Percentiles rank a stretch among this genome's conserved stretches.
Evolutionary conservation across 1,139 yeast species (phyloP).

Genomic region (Saccharomyces hybrid): DNA sequence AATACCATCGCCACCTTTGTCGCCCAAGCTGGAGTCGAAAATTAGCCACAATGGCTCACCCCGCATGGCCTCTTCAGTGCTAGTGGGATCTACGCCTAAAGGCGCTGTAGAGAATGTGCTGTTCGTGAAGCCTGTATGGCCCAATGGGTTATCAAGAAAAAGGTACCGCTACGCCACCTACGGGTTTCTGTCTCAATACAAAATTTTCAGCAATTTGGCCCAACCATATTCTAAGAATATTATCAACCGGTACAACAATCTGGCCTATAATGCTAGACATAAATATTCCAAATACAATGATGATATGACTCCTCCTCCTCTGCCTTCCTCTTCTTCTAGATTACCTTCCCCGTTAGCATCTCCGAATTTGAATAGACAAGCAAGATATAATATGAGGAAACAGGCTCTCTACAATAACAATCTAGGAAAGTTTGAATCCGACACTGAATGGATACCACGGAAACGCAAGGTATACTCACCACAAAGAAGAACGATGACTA

Average conservation of each 20-base stretch:
- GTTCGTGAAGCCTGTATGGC: constrained; percentile 8
- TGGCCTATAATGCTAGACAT: background rate
- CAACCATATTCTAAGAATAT: background rate
- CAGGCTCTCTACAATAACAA: background rate
- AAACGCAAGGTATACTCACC: constrained; percentile 1
- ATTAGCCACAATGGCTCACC: constrained; percentile 1
- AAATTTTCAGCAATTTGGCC: constrained; percentile 1
- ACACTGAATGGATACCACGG: background rate
- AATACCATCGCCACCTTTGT: constrained; percentile 30
- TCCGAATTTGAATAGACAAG: constrained; percentile 1
- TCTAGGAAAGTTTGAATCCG: background rate
- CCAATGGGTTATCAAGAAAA: constrained; percentile 2
- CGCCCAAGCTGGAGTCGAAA: constrained; percentile 18
- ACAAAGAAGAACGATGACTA: constrained; percentile 6
- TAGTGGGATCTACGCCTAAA: background rate
- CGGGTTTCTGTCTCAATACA: constrained; percentile 9
- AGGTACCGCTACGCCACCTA: constrained; percentile 6
- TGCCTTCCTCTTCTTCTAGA: background rate
- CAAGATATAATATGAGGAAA: constrained; percentile 1
- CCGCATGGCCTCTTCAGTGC: background rate
- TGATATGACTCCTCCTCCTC: background rate
- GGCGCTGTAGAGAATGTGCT: background rate
- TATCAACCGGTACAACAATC: background rate
- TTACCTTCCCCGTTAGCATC: background rate
- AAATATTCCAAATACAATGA: background rate